Conservation (phyloP, 192 early-diverging fungal genomes). For the Chytriomyces sp. region DNA sequence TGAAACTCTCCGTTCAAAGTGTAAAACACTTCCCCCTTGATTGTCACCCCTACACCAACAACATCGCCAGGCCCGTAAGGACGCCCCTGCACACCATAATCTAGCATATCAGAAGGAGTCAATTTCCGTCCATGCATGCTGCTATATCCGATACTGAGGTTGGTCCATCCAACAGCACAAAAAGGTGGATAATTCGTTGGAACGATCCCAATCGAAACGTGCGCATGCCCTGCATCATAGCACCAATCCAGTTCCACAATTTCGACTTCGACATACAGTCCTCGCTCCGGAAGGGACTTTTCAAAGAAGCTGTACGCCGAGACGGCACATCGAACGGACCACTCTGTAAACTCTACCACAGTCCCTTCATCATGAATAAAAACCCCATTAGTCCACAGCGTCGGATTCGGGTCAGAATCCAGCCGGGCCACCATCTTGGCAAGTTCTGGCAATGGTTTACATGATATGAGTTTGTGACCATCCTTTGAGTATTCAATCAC, state of each 20-base stretch:
- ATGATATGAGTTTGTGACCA: background rate
- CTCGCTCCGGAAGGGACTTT: background rate
- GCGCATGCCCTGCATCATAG: constrained; percentile 7
- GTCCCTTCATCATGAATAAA: background rate
- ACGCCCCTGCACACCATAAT: constrained; percentile 3
- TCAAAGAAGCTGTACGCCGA: constrained; percentile 8
- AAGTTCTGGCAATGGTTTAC: background rate
- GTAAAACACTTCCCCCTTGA: constrained; percentile 7
- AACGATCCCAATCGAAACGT: background rate
- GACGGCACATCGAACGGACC: background rate
- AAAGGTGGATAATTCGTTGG: constrained; percentile 12
- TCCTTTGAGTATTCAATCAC: background rate
- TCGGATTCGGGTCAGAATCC: constrained; percentile 4
- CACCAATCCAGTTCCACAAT: constrained; percentile 6
- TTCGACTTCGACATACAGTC: constrained; percentile 12
- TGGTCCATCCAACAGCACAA: constrained; percentile 6
- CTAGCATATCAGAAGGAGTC: background rate
- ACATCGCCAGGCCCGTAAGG: constrained; percentile 6
- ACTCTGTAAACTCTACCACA: background rate
- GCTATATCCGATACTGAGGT: background rate
- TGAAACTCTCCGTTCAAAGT: constrained; percentile 9
- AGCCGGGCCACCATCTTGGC: background rate
- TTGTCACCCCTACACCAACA: constrained; percentile 1
- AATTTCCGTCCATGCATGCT: constrained; percentile 1
- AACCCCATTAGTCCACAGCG: constrained; percentile 10